phyloP scores from a whole-genome alignment of 169 alveolate species.

The Plasmodium coatneyi region DNA sequence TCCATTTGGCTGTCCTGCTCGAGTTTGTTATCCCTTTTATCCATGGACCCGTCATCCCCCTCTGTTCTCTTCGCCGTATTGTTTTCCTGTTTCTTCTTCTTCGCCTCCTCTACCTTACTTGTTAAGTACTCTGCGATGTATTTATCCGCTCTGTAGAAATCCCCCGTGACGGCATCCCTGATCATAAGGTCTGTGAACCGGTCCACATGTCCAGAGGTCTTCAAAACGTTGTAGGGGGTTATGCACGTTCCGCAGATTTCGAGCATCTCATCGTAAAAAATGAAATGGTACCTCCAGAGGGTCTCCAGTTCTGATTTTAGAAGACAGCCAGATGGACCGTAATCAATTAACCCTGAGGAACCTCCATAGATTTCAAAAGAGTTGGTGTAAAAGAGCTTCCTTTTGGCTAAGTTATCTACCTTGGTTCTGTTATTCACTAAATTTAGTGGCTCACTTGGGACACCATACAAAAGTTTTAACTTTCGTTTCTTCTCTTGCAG shows the following conservation, averaged over 20 bases:
- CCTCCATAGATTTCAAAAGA: constrained; percentile 97
- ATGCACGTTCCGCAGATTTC: constrained; percentile 92
- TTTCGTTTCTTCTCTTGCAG: constrained; percentile 64
- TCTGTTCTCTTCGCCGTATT: not conserved
- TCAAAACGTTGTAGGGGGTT: constrained; percentile 95
- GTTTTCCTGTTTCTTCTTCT: not conserved
- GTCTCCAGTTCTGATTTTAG: constrained; percentile 94
- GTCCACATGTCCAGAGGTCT: constrained; percentile 98
- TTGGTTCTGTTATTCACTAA: constrained; percentile 73
- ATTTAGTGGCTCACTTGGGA: constrained; percentile 28
- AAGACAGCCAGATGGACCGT: constrained; percentile 98
- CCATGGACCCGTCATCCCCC: constrained; percentile 17
- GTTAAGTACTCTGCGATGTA: constrained; percentile 76
- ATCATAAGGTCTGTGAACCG: constrained; percentile 98
- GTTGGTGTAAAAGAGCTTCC: constrained; percentile 93
- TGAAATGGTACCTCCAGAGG: constrained; percentile 97
- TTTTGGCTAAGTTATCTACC: constrained; percentile 92
- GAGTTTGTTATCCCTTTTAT: not conserved
- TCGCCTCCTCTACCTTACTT: constrained; percentile 15
- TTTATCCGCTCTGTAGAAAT: constrained; percentile 93
- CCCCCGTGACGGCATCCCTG: constrained; percentile 90
- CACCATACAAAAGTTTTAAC: constrained; percentile 17
- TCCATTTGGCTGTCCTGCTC: constrained; percentile 16
- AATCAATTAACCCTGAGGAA: constrained; percentile 96
- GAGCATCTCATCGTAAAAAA: constrained; percentile 96